Base-by-base conservation (phyloP, 2,329 filamentous ascomycete genomes). In the Paracorniculantispora psalliotae region DNA sequence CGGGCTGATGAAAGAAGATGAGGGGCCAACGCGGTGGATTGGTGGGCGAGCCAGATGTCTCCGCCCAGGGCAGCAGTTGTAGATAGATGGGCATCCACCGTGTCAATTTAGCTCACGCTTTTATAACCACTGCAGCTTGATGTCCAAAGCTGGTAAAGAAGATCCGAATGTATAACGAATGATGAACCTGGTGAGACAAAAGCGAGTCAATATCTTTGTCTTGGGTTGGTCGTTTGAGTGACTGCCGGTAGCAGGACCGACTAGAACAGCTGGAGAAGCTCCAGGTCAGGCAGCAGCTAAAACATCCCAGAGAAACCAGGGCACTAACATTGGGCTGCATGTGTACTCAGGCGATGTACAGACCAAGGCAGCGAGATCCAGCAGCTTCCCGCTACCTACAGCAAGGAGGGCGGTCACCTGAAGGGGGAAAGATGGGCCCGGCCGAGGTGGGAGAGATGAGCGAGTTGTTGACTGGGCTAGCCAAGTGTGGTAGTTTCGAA, bases 21-120 rank as follows among this genome's bases (percentile, higher is more conserved):
- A 50, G 55, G 47, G 55, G 46, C 46, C 46, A 57, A 57, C 15
- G n/a, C 10, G 47, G 44, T 44, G 55, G 47, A 44, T 57, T 50
- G 55, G 55, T 44, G 55, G 55, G 33, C 37, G 43, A 30, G 41
- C 33, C 49, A 28, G 44, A 57, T 44, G 55, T 46, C 55, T 57
- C 55, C 55, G 55, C 55, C 55, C 46, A 48, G 55, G 37, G 46
- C 44, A 41, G n/a, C 35, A 50, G 55, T 49, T 35, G 55, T 57
- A 43, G 35, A 49, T 50, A 57, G 30, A 50, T 50, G 55, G 43
- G 35, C n/a, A 7, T 17, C 43, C 35, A 41, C 35, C n/a, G 53
- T 55, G 52, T 37, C 37, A 35, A 28, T 48, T 13, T 48, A 13
- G 25, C 44, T 48, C 21, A 39, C 35, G 33, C 23, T 10, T 33